phyloP scores from a whole-genome alignment of 441 rosid species.

The Bruguiera hainesii region DNA sequence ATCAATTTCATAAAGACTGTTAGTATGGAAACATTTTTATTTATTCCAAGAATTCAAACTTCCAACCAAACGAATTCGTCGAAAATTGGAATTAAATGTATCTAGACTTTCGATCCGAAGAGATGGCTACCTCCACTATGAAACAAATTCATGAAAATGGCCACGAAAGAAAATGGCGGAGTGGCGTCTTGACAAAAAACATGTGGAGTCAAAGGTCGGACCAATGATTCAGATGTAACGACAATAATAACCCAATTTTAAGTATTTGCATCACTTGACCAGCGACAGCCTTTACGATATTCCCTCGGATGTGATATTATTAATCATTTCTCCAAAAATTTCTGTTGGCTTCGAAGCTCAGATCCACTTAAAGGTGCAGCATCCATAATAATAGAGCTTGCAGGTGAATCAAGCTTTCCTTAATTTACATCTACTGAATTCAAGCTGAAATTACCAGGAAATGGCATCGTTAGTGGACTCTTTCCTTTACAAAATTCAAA shows the following conservation, averaged over 20 bases:
- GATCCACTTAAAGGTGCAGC: not conserved
- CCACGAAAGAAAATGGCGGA: not conserved
- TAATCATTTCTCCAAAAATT: not conserved
- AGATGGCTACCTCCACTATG: no score
- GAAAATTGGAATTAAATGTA: no score
- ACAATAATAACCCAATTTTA: not conserved
- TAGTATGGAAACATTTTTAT: no score
- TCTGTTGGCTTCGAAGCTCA: no score
- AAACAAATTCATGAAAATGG: no score
- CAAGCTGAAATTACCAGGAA: not conserved
- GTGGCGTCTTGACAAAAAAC: not conserved
- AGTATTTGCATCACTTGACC: not conserved
- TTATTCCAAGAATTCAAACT: no score
- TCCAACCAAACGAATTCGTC: no score
- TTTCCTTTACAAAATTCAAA: no score
- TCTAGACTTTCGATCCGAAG: no score
- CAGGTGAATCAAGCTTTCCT: not conserved
- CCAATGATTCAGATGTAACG: not conserved
- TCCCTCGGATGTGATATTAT: not conserved
- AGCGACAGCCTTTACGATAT: not conserved
- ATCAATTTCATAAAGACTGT: no score
- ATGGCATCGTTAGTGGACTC: no score
- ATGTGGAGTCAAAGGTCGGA: slow-evolving; percentile 6
- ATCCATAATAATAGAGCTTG: not conserved
- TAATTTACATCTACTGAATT: not conserved